Evolutionary conservation across 108 stramenopile genomes (phyloP).

Genomic region (Stephanodiscus minutulus): DNA sequence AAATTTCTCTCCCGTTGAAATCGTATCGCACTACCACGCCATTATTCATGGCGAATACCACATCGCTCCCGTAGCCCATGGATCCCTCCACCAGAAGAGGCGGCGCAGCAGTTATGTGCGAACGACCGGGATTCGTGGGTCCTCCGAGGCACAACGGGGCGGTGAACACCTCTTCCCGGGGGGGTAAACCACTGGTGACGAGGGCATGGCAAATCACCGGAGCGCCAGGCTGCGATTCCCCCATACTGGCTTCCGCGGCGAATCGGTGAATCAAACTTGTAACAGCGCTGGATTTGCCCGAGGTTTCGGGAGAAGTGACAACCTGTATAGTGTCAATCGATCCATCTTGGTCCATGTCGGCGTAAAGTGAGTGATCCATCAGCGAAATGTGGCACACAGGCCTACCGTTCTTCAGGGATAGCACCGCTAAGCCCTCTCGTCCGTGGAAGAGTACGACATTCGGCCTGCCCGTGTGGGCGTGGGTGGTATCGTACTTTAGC

Average conservation of each 20-base stretch:
- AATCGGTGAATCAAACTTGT: constrained; percentile 45
- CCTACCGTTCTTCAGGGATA: constrained; percentile 82
- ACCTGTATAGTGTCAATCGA: constrained; percentile 75
- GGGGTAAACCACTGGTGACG: constrained; percentile 74
- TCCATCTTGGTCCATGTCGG: constrained; percentile 82
- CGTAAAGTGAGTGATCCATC: constrained; percentile 70
- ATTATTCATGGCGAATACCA: constrained; percentile 79
- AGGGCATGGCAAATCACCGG: constrained; percentile 69
- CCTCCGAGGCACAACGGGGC: constrained; percentile 61
- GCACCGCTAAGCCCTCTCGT: constrained; percentile 70
- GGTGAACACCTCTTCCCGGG: constrained; percentile 81
- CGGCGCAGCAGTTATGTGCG: constrained; percentile 53
- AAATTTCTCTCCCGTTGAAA: constrained; percentile 49
- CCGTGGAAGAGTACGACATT: constrained; percentile 72
- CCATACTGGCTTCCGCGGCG: constrained; percentile 7
- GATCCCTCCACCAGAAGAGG: constrained; percentile 70
- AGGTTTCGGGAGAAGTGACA: constrained; percentile 39
- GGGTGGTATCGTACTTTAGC: constrained; percentile 40
- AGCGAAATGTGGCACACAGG: constrained; percentile 77
- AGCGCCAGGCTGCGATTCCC: constrained; percentile 10
- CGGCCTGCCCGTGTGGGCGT: constrained; percentile 62
- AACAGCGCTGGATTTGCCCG: constrained; percentile 26
- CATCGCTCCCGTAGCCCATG: constrained; percentile 63
- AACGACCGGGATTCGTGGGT: constrained; percentile 23
- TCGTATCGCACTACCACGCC: constrained; percentile 71